Evolutionary conservation across 495 filamentous ascomycete species (phyloP), one percentile per base, ranked within the genome.

Genomic region (Podospora comata): DNA sequence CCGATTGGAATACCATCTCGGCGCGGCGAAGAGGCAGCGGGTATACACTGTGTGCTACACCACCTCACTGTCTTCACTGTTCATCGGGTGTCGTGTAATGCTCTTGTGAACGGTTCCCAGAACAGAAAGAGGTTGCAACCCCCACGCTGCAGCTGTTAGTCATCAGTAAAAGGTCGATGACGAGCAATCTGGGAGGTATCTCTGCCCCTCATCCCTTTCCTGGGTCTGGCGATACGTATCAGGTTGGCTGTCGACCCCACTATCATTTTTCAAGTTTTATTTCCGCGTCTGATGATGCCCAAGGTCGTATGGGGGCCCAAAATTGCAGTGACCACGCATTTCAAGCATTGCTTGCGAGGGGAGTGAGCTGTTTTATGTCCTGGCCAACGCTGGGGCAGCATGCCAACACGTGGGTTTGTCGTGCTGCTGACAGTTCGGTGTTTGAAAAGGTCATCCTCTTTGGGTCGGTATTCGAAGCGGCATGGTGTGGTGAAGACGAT

Each of bases 31-130:
- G 23, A 19, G 19, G 23, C 23, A 23, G 23, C 23, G 55, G 55
- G 55, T 26, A 58, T 58, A 58, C 55, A 58, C 55, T 58, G 55
- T 58, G 55, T 26, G 6, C 55, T 58, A 58, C 55, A 58, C 55
- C 55, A 58, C 54, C 15, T 23, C 23, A 2, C 23, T 23, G 23
- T 23, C 15, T 48, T 48, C 39, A 16, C 7, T 11, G 9, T 5
- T 48, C 39, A 48, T 48, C 39, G 9, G 39, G 39, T 16, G 39
- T 48, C 9, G 39, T 48, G 39, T 48, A 48, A 48, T 48, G 39
- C 39, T 48, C 39, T 48, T 11, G 39, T 48, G 39, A 48, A 48
- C 39, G 13, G 39, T 48, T 48, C 39, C 39, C 39, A 48, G 23
- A 58, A 19, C 55, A 58, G 23, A 26, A 26, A 26, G 55, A 58